phyloP scores from a whole-genome alignment of 129 eudicot genomes.

The Ambrosia trifida region DNA sequence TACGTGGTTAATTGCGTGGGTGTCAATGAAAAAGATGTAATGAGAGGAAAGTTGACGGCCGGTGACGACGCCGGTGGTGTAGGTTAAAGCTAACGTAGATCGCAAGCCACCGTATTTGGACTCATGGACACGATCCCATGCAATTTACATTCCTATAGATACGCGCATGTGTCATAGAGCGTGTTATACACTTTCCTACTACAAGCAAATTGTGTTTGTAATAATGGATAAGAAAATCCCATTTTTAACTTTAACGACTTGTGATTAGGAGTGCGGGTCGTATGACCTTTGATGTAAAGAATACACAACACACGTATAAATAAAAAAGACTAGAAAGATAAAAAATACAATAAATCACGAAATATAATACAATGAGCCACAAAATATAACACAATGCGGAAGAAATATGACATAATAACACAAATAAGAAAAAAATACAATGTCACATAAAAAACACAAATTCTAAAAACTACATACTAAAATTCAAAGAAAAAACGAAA shows the following conservation, averaged over 20 bases:
- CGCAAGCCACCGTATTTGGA: constrained; percentile 37
- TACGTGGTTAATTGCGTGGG: not conserved
- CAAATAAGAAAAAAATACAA: no score
- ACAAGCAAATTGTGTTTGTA: not conserved
- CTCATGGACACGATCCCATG: constrained; percentile 42
- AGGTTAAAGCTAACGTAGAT: constrained; percentile 67
- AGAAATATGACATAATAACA: no score
- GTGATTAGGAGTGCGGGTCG: not conserved
- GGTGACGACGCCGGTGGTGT: constrained; percentile 87
- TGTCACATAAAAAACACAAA: no score
- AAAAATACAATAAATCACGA: no score
- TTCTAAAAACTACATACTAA: no score
- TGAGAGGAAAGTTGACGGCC: constrained; percentile 76
- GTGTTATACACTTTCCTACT: constrained; percentile 8
- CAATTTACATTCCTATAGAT: constrained; percentile 10
- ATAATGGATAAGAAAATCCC: not conserved
- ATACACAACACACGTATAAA: not conserved
- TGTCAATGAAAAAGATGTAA: constrained; percentile 37
- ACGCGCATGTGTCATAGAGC: constrained; percentile 27
- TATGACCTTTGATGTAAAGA: not conserved
- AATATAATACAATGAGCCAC: no score
- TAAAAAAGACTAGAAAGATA: no score
- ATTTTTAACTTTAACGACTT: not conserved
- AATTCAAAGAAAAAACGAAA: no score
- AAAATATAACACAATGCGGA: no score